Conservation (phyloP, 192 early-diverging fungal genomes). For the Gigaspora rosea region DNA sequence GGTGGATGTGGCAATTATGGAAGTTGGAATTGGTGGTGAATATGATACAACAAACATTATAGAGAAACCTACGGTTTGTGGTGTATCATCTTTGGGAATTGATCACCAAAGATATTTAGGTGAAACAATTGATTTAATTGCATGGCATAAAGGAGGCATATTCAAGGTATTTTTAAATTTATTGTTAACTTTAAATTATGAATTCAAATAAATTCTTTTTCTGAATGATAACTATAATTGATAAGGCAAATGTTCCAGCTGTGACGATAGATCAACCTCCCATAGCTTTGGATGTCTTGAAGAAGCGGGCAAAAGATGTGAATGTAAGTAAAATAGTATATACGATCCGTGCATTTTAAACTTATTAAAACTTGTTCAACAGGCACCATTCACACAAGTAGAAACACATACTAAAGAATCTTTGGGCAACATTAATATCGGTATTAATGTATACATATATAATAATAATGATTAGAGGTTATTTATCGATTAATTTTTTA, state of each 20-base stretch:
- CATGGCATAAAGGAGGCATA: slow-evolving; percentile 86
- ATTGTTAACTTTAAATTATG: too few species aligned
- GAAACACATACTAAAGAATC: too few species aligned
- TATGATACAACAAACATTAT: slow-evolving; percentile 87
- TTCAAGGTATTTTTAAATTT: slow-evolving; percentile 50
- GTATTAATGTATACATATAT: too few species aligned
- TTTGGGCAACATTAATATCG: too few species aligned
- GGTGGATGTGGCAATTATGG: slow-evolving; percentile 80
- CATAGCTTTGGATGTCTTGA: slow-evolving; percentile 68
- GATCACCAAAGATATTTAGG: slow-evolving; percentile 76
- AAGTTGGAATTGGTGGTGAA: slow-evolving; percentile 83
- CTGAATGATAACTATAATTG: too few species aligned
- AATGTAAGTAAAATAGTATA: slow-evolving; percentile 43
- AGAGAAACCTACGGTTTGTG: slow-evolving; percentile 71
- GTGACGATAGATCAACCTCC: slow-evolving; percentile 71
- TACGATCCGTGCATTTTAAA: too few species aligned
- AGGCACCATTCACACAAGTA: too few species aligned
- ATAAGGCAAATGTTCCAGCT: slow-evolving; percentile 57
- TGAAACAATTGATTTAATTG: slow-evolving; percentile 73
- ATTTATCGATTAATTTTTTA: too few species aligned
- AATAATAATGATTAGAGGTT: too few species aligned
- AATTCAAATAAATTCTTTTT: too few species aligned
- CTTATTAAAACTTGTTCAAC: too few species aligned
- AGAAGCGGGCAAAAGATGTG: slow-evolving; percentile 66
- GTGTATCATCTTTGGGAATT: slow-evolving; percentile 76